phyloP scores from a whole-genome alignment of 805 yeast genomes.

The Pichia phayaonensis region DNA sequence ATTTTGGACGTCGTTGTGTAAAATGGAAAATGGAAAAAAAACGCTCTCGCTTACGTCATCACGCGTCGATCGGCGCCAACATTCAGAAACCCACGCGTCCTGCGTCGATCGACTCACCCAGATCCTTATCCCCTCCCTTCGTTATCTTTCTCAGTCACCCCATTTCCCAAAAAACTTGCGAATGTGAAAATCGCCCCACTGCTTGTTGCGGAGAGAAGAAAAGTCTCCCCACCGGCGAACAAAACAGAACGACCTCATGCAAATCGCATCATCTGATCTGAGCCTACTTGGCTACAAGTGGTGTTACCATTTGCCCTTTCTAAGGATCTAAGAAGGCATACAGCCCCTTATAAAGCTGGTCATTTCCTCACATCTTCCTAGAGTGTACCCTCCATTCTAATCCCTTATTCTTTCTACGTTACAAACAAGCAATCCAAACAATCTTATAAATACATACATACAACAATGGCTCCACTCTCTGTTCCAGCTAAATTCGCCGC shows the following conservation, averaged over 20 bases:
- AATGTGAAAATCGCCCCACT: not conserved
- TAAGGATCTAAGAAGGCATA: too few species aligned
- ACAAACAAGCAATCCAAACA: not conserved
- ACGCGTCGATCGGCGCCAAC: too few species aligned
- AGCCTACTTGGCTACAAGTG: not conserved
- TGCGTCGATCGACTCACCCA: not conserved
- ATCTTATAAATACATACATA: not conserved
- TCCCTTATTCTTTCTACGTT: not conserved
- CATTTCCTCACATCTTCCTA: not conserved
- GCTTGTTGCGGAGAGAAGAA: not conserved
- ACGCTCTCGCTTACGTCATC: too few species aligned
- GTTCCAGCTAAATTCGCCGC: slow-evolving; percentile 23
- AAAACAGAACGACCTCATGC: not conserved
- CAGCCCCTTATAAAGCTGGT: not conserved
- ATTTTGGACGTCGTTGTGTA: not conserved
- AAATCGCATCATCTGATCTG: not conserved
- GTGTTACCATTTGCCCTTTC: not conserved
- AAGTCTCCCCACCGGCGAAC: not conserved
- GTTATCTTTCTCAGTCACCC: too few species aligned
- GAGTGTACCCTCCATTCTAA: not conserved
- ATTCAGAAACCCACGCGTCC: too few species aligned
- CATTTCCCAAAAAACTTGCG: not conserved
- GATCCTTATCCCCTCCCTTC: too few species aligned
- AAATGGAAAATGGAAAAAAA: too few species aligned
- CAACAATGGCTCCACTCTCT: slow-evolving; percentile 21